A percentile compares a stretch with the other conserved stretches of the same genome.
Evolutionary conservation across 2,329 filamentous ascomycete genomes (phyloP).

Genomic region (Arthrobotrys entomopaga): DNA sequence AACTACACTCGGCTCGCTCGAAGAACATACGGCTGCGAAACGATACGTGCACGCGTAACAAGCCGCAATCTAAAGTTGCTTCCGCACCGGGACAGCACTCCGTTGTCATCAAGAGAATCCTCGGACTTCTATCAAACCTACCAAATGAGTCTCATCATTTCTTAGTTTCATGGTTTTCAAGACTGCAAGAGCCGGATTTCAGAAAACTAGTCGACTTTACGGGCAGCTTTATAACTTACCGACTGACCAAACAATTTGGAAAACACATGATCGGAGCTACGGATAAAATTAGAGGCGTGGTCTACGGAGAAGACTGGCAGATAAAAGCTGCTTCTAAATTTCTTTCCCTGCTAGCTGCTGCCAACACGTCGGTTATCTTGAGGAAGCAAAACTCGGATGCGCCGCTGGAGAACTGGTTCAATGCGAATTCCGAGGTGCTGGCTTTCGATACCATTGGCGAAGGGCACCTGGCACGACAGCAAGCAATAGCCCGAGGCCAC

Average conservation of each 20-base stretch:
- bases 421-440: slow-evolving; percentile 30
- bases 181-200: slow-evolving; percentile 75
- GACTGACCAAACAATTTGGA: slow-evolving; percentile 76
- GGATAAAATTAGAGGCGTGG: slow-evolving; percentile 65
- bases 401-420: slow-evolving; percentile 46
- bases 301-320: slow-evolving; percentile 89
- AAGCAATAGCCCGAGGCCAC: slow-evolving; percentile 69
- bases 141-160: slow-evolving; percentile 79
- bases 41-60: slow-evolving; percentile 57
- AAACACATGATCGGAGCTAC: slow-evolving; percentile 60
- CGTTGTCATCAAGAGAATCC: slow-evolving; percentile 82
- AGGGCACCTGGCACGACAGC: slow-evolving; percentile 59
- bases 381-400: slow-evolving; percentile 28
- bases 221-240: slow-evolving; percentile 81
- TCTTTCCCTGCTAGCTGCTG: slow-evolving; percentile 81
- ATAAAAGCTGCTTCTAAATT: slow-evolving; percentile 81
- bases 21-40: slow-evolving; percentile 27
- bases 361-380: slow-evolving; percentile 71
- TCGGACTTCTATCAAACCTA: slow-evolving; percentile 81
- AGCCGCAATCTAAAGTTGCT: slow-evolving; percentile 57
- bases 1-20: slow-evolving; percentile 30
- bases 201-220: slow-evolving; percentile 79
- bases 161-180: slow-evolving; percentile 80
- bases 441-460: slow-evolving; percentile 33
- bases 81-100: slow-evolving; percentile 74